phyloP scores from a whole-genome alignment of 768 basidiomycete species.

The Hygrocybe coccinea region DNA sequence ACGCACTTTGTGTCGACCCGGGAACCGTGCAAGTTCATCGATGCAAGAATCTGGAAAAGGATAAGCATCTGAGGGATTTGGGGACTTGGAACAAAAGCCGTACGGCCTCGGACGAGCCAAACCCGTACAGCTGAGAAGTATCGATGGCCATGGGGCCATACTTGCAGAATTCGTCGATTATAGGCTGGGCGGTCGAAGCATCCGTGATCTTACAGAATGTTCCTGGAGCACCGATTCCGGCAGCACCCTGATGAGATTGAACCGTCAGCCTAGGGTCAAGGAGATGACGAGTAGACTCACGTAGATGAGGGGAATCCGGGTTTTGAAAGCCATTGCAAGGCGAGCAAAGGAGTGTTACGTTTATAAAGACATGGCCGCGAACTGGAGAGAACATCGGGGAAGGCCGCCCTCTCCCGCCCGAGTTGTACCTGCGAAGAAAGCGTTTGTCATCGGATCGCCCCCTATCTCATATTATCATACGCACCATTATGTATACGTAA shows the following conservation, averaged over 20 bases:
- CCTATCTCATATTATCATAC: too few species aligned
- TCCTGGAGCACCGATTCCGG: constrained; percentile 39
- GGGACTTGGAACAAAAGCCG: constrained; percentile 1
- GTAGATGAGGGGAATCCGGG: constrained; percentile 36
- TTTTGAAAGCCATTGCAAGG: neutral
- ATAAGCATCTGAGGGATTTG: neutral
- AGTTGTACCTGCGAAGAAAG: too few species aligned
- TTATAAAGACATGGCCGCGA: neutral
- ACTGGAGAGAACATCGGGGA: too few species aligned
- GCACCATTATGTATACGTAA: too few species aligned
- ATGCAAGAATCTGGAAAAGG: constrained; percentile 29
- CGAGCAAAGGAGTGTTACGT: neutral
- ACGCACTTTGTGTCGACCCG: constrained; percentile 48
- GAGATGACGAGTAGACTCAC: constrained; percentile 14
- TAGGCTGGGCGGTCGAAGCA: constrained; percentile 33
- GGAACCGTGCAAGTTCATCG: constrained; percentile 35
- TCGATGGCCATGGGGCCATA: constrained; percentile 41
- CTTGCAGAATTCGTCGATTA: constrained; percentile 39
- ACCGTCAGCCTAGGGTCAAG: neutral
- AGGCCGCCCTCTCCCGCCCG: too few species aligned
- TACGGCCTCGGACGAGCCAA: constrained; percentile 45
- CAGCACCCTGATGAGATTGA: constrained; percentile 40
- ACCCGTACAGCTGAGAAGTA: constrained; percentile 41
- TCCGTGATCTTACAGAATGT: constrained; percentile 38
- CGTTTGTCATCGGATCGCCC: too few species aligned